A percentile compares a stretch with the other conserved stretches of the same genome.
Evolutionary conservation across 768 basidiomycete species (phyloP).

Genomic region (Tulasnella sp.): DNA sequence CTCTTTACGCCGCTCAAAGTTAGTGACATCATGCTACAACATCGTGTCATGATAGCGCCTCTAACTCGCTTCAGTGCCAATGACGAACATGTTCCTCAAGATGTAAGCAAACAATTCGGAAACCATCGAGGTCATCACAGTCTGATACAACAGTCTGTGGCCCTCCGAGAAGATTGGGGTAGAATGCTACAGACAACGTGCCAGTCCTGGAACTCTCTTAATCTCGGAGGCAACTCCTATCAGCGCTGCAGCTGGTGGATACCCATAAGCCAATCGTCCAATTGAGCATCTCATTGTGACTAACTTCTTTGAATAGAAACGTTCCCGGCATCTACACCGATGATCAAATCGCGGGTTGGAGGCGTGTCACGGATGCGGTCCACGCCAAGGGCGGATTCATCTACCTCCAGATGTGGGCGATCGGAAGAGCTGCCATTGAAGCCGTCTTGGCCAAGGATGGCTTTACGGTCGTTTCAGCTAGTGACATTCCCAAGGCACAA

Average conservation of each 20-base stretch:
- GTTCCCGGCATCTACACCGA: conserved; percentile 26
- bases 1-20: conserved; percentile 28
- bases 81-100: conserved; percentile 18
- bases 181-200: conserved; percentile 17
- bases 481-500: not conserved
- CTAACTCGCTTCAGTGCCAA: conserved; percentile 37
- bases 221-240: conserved; percentile 50
- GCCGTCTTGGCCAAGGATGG: not conserved
- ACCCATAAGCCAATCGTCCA: not conserved
- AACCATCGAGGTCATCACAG: not conserved
- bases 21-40: conserved; percentile 27
- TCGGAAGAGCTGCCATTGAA: conserved; percentile 22
- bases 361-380: conserved; percentile 24
- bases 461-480: conserved; percentile 14
- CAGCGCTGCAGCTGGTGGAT: conserved; percentile 23
- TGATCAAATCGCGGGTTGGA: conserved; percentile 29
- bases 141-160: no score
- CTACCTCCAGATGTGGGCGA: conserved; percentile 28
- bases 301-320: not conserved
- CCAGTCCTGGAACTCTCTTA: conserved; percentile 38
- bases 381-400: conserved; percentile 26
- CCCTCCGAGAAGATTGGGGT: not conserved
- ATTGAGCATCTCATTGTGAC: no score
- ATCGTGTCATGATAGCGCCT: conserved; percentile 46
- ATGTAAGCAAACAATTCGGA: not conserved